Percentiles rank a stretch among this genome's conserved stretches.
Conservation (phyloP, 106 monocot species). For the Alisma plantagoaquatica region DNA sequence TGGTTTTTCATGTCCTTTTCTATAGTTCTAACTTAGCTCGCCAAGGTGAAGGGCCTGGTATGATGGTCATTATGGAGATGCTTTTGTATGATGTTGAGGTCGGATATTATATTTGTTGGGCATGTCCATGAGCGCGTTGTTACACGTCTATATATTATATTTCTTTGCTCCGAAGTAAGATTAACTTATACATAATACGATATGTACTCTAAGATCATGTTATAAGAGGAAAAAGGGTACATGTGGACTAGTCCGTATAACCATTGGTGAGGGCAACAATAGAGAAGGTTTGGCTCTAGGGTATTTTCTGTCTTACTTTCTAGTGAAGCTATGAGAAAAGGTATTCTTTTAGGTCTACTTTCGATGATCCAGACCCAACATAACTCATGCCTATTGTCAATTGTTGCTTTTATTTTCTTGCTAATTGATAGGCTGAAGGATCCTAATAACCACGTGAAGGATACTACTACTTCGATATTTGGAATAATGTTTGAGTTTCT, state of each 20-base stretch:
- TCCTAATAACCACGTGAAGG: no score
- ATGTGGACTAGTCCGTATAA: constrained; percentile 79
- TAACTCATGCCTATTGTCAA: no score
- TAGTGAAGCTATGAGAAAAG: no score
- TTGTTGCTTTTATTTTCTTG: no score
- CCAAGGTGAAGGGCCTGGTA: constrained; percentile 75
- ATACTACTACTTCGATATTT: no score
- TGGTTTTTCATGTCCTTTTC: constrained; percentile 86
- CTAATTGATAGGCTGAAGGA: no score
- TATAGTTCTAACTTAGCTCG: constrained; percentile 96
- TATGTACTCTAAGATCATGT: constrained; percentile 35
- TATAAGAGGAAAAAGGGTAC: constrained; percentile 22
- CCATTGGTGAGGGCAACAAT: constrained; percentile 95
- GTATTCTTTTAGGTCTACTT: no score
- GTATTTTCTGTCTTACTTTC: no score
- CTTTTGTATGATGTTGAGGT: constrained; percentile 69
- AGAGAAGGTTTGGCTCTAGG: constrained; percentile 81
- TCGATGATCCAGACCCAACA: no score
- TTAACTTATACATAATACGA: no score
- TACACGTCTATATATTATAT: constrained; percentile 4
- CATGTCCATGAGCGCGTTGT: constrained; percentile 97
- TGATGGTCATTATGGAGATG: constrained; percentile 77
- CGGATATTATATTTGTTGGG: constrained; percentile 68
- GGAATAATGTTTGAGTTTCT: no score
- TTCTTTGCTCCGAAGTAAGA: no score